Base-by-base conservation (phyloP, 169 alveolate species). In the Cryptosporidium canis region DNA sequence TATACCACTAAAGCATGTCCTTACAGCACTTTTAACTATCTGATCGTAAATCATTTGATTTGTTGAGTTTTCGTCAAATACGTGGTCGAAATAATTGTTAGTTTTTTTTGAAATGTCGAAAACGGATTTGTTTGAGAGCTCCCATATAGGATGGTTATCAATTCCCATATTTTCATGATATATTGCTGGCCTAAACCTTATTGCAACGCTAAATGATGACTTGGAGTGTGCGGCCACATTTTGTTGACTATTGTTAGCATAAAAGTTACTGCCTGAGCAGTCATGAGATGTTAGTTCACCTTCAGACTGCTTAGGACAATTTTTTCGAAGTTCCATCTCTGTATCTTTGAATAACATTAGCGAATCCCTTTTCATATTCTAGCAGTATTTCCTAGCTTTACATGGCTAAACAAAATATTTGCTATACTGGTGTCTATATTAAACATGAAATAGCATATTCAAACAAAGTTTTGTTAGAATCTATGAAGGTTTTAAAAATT, bases 1-100 rank as follows among this genome's bases (percentile, higher is more conserved):
- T 83, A 91, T 94, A 29, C 98, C 98, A 91, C 92, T 92, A 65
- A 96, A 95, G 61, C 93, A 92, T 43, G 94, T 90, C 6, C 56
- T 47, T 7, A 93, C 83, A 16, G 93, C 91, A 43, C 90, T 92
- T 63, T 91, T 87, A 9, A 93, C 94, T 77, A 77, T 11, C n/a
- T 77, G 39, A 21, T 77, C 64, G 21, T 55, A 77, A 41, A 77
- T 77, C 27, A 61, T 24, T 27, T 35, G 37, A 18, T 77, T 77
- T 21, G 87, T 77, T 39, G 87, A 55, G 18, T 55, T 44, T 11
- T 77, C 77, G 41, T 53, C 72, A 58, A 58, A 77, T 7, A 77
- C 64, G 61, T 77, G 64, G 27, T 77, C 87, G 39, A 77, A 77
- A n/a, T 35, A 58, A 37, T 77, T 37, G n/a, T 24, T 5, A 11